Conservation (phyloP, 2,329 filamentous ascomycete genomes). For the Aspergillus pseudotamarii region DNA sequence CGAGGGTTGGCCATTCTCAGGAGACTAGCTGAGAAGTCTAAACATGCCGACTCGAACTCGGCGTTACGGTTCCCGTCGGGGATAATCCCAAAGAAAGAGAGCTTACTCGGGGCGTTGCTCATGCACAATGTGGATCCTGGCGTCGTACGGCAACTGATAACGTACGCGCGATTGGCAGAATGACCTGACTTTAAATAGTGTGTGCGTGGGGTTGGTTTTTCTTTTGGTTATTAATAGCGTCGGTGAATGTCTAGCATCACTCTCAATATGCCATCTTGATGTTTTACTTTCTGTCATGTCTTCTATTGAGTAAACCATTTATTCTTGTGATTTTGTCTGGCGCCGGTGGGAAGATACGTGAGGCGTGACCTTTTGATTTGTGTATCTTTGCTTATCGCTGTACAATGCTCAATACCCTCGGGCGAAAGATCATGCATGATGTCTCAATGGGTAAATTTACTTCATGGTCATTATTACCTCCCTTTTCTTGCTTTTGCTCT, state of each 20-base stretch:
- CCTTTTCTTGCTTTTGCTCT: background rate
- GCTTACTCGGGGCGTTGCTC: constrained; percentile 67
- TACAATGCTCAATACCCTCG: constrained; percentile 43
- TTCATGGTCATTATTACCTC: constrained; percentile 13
- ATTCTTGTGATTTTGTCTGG: constrained; percentile 19
- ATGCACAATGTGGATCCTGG: constrained; percentile 65
- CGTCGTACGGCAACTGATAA: constrained; percentile 69
- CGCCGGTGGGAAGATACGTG: constrained; percentile 29
- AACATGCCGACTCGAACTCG: constrained; percentile 56
- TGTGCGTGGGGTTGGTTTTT: constrained; percentile 11
- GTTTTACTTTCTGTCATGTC: constrained; percentile 26
- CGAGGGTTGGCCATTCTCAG: constrained; percentile 70
- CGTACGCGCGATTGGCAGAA: constrained; percentile 60
- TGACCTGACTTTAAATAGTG: constrained; percentile 27
- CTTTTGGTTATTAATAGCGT: constrained; percentile 24
- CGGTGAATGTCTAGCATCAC: constrained; percentile 15
- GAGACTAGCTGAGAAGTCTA: constrained; percentile 67
- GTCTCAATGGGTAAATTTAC: constrained; percentile 20
- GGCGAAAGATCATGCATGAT: constrained; percentile 30
- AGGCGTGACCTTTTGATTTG: constrained; percentile 24
- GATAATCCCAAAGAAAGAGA: constrained; percentile 68
- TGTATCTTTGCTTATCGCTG: constrained; percentile 25
- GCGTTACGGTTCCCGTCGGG: constrained; percentile 58
- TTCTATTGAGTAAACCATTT: constrained; percentile 27
- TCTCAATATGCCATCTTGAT: constrained; percentile 19